phyloP scores from a whole-genome alignment of 768 basidiomycete species.

The Lanmaoa pseudosensibilis region DNA sequence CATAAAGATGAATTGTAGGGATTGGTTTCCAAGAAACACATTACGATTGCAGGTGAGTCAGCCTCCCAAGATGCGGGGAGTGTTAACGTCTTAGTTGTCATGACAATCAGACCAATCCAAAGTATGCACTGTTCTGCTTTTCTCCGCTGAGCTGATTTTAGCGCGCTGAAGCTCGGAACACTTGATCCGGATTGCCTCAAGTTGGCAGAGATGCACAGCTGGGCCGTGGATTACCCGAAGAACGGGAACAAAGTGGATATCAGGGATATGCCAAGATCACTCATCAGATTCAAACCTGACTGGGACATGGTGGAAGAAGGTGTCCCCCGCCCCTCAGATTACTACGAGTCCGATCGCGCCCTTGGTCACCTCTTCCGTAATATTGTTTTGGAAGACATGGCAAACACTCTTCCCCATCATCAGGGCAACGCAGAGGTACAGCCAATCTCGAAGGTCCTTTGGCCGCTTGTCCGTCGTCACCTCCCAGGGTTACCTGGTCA shows the following conservation, averaged over 20 bases:
- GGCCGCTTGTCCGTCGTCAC: slow-evolving; percentile 22
- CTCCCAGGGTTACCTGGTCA: slow-evolving; percentile 4
- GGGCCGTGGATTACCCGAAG: slow-evolving; percentile 82
- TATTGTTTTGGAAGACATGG: slow-evolving; percentile 46
- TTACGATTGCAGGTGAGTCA: slow-evolving; percentile 66
- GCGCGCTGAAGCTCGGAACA: slow-evolving; percentile 52
- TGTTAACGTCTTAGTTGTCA: not conserved
- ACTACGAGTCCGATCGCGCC: slow-evolving; percentile 69
- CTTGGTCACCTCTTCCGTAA: slow-evolving; percentile 71
- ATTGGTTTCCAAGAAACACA: slow-evolving; percentile 62
- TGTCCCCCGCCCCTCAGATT: slow-evolving; percentile 55
- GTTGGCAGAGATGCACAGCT: slow-evolving; percentile 56
- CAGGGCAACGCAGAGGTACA: slow-evolving; percentile 31
- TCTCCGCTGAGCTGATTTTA: not conserved
- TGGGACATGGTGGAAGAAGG: slow-evolving; percentile 69
- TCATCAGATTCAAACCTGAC: slow-evolving; percentile 74
- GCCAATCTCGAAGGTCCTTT: slow-evolving; percentile 26
- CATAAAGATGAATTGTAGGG: slow-evolving; percentile 45
- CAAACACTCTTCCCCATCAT: slow-evolving; percentile 14
- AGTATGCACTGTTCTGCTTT: slow-evolving; percentile 35
- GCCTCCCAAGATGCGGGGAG: not conserved
- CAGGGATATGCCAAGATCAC: slow-evolving; percentile 47
- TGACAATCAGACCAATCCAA: slow-evolving; percentile 64
- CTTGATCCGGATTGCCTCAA: slow-evolving; percentile 53
- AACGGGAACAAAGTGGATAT: slow-evolving; percentile 67